Percentiles rank a stretch among this genome's conserved stretches.
Conservation (phyloP, 768 basidiomycete species). For the Hericium erinaceus region DNA sequence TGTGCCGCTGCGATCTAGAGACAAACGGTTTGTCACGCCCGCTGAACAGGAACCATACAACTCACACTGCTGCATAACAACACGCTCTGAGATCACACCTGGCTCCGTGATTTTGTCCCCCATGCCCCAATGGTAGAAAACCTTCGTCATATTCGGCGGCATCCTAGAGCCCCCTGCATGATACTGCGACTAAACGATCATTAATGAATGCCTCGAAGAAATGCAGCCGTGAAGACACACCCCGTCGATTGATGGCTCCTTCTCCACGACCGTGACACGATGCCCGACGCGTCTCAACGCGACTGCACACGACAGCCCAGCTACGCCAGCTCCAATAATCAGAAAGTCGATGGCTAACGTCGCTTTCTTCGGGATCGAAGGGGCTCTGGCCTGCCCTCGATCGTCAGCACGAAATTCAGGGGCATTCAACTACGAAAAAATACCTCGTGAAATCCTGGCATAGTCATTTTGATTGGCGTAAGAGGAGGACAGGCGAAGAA, state of each 20-base stretch:
- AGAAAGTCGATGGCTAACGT: slow-evolving; percentile 21
- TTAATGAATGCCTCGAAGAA: neutral
- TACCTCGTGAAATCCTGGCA: no score
- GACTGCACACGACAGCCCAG: slow-evolving; percentile 27
- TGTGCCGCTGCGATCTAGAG: slow-evolving; percentile 11
- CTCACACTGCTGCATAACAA: slow-evolving; percentile 20
- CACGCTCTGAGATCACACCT: slow-evolving; percentile 13
- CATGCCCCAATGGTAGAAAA: slow-evolving; percentile 29
- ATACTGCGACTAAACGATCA: neutral
- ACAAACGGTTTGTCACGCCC: neutral
- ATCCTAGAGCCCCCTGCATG: slow-evolving; percentile 20
- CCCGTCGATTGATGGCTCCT: slow-evolving; percentile 16
- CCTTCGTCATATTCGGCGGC: slow-evolving; percentile 29
- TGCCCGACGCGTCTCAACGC: slow-evolving; percentile 28
- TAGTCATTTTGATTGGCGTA: no score
- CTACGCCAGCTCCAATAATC: slow-evolving; percentile 25
- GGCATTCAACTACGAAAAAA: neutral
- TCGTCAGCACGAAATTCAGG: neutral
- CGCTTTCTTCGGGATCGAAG: slow-evolving; percentile 10
- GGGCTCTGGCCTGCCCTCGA: neutral
- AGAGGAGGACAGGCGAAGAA: no score
- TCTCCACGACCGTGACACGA: slow-evolving; percentile 25
- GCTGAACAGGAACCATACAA: neutral
- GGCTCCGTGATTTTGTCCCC: slow-evolving; percentile 17
- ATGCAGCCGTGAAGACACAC: slow-evolving; percentile 14